These are phyloP conservation scores for Echria macrotheca DNA, from an alignment of 495 filamentous ascomycete species.

Conservation along the genomic window DNA sequence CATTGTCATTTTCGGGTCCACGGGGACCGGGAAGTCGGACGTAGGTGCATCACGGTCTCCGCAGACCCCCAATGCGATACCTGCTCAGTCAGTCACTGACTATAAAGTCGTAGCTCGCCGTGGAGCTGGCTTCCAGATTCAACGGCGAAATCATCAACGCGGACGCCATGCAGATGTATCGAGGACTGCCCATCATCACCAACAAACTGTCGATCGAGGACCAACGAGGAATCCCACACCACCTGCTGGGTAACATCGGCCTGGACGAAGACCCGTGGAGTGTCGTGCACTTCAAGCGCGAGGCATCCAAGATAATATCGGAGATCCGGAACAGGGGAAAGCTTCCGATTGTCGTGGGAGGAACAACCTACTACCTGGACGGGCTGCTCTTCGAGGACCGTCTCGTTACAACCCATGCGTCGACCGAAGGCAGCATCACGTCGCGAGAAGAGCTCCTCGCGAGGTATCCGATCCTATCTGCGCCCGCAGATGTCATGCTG, in stretches of 20 bases:
- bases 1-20: conserved; percentile 83
- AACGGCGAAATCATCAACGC: conserved; percentile 97
- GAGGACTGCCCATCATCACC: conserved; percentile 87
- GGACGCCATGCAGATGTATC: conserved; percentile 99
- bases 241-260: conserved; percentile 73
- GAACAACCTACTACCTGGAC: conserved; percentile 92
- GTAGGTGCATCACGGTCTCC: conserved; percentile 45
- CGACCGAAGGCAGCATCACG: conserved; percentile 19
- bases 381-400: conserved; percentile 71
- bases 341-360: conserved; percentile 86
- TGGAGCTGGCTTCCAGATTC: conserved; percentile 75
- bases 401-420: conserved; percentile 46
- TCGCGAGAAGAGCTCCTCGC: conserved; percentile 31
- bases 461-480: conserved; percentile 67
- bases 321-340: conserved; percentile 73
- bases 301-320: conserved; percentile 62
- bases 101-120: conserved; percentile 62
- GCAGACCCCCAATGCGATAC: background rate
- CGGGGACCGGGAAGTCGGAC: conserved; percentile 97
- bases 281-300: conserved; percentile 65
- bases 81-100: background rate
- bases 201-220: conserved; percentile 80
- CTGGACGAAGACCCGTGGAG: conserved; percentile 75
- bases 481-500: conserved; percentile 62
- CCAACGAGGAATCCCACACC: conserved; percentile 77